Base-by-base conservation (phyloP, 1,284 basidiomycete species). In the Papiliotrema fonsecae region DNA sequence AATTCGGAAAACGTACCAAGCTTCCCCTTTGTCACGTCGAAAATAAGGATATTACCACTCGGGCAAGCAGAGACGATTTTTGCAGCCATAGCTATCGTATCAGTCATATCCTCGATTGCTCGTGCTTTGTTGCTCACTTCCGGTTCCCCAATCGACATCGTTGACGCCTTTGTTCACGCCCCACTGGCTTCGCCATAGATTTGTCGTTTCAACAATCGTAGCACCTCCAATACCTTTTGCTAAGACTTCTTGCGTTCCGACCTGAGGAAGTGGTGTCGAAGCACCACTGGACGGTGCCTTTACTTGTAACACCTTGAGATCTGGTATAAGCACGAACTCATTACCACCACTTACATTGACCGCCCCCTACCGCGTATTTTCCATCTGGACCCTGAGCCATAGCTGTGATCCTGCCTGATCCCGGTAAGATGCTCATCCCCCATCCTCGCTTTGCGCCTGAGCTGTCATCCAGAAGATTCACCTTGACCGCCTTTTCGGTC, bases 31-130 rank as follows among this genome's bases (percentile, higher is more conserved):
- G 83, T 81, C 21, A 89, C 63, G 67, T 91, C 88, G 82, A 88
- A 91, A 74, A 90, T 79, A 45, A 89, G 83, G 36, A 91, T 79
- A 56, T 89, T 88, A 0, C 88, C 88, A 56, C 86, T 88, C 7
- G 85, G 78, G 4, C 85, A 85, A 53, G 87, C 88, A 1, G 88
- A 90, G 30, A 89, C 71, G 46, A 92, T 81, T 73, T 90, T 91
- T 65, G 82, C 83, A 82, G 70, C 82, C 87, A 11, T 72, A 88
- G 91, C 45, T 31, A n/a, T n/a, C n/a, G n/a, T n/a, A n/a, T n/a
- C n/a, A n/a, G n/a, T n/a, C n/a, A n/a, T n/a, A n/a, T n/a, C n/a
- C n/a, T n/a, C n/a, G n/a, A n/a, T n/a, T n/a, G n/a, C n/a, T n/a
- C n/a, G n/a, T n/a, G n/a, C n/a, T n/a, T n/a, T 16, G 40, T 11